Conservation (phyloP, 2,329 filamentous ascomycete species). For the Trichoderma atroviride region DNA sequence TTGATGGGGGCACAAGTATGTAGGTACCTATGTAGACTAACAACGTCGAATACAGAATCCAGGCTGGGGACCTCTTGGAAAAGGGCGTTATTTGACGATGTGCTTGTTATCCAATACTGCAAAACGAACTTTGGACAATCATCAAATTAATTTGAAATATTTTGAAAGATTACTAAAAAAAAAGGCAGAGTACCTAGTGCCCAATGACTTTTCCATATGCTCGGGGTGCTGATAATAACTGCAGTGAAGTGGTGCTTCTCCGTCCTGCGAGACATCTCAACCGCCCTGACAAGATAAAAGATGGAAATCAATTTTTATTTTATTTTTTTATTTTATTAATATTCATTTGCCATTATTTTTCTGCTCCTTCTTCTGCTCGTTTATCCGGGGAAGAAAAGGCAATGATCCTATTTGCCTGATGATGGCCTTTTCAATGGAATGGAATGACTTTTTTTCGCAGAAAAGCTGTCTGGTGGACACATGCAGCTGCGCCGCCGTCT, state of each 20-base stretch:
- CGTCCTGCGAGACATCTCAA: conserved; percentile 2
- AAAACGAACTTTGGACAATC: not conserved
- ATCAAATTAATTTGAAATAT: not conserved
- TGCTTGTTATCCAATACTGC: too few species aligned
- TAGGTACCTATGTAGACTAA: not conserved
- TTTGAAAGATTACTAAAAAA: too few species aligned
- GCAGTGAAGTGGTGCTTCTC: not conserved
- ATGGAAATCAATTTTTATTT: not conserved
- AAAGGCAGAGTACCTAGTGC: not conserved
- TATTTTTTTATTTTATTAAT: not conserved
- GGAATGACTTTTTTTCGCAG: conserved; percentile 4
- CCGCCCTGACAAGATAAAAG: not conserved
- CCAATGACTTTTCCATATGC: not conserved
- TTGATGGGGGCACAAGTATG: not conserved
- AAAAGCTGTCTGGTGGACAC: conserved; percentile 21
- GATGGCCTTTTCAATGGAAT: not conserved
- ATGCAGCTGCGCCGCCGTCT: conserved; percentile 21
- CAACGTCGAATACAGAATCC: not conserved
- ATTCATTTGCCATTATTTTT: not conserved
- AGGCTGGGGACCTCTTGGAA: not conserved
- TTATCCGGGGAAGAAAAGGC: conserved; percentile 11
- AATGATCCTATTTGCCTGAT: conserved; percentile 25
- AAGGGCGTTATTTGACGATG: not conserved
- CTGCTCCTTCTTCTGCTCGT: not conserved
- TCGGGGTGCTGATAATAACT: not conserved